Conservation (phyloP, 2,329 filamentous ascomycete genomes). For the Teratosphaeria viscida region DNA sequence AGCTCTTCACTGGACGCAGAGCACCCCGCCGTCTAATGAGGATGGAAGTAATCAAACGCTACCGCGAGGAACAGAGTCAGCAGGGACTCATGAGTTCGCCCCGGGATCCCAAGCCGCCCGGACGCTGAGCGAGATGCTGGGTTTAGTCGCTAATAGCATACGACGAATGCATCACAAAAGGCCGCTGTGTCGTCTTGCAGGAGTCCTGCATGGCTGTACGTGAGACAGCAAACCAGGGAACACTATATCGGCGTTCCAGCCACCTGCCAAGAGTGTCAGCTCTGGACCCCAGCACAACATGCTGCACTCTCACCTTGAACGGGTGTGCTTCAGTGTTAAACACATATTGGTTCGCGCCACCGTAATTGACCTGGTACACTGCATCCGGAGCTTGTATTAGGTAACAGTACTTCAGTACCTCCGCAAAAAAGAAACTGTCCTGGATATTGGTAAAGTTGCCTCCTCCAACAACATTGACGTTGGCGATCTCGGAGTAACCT, state of each 20-base stretch:
- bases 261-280: neutral
- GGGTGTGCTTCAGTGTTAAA: constrained; percentile 35
- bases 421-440: constrained; percentile 82
- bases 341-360: constrained; percentile 14
- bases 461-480: constrained; percentile 56
- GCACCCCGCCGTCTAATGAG: constrained; percentile 64
- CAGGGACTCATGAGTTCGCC: neutral
- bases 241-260: constrained; percentile 1
- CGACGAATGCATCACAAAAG: neutral
- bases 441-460: constrained; percentile 58
- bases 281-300: neutral
- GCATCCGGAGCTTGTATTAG: neutral
- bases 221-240: neutral
- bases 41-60: constrained; percentile 43
- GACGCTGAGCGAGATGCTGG: neutral
- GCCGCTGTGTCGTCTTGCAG: neutral
- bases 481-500: constrained; percentile 54
- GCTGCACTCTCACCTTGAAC: neutral
- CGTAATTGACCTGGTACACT: neutral
- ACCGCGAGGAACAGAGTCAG: constrained; percentile 12
- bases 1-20: constrained; percentile 65
- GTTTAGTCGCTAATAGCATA: neutral
- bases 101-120: constrained; percentile 1
- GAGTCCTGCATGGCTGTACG: neutral
- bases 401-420: constrained; percentile 65